Base-by-base conservation (phyloP, 495 filamentous ascomycete species). In the Talaromyces wortmannii region DNA sequence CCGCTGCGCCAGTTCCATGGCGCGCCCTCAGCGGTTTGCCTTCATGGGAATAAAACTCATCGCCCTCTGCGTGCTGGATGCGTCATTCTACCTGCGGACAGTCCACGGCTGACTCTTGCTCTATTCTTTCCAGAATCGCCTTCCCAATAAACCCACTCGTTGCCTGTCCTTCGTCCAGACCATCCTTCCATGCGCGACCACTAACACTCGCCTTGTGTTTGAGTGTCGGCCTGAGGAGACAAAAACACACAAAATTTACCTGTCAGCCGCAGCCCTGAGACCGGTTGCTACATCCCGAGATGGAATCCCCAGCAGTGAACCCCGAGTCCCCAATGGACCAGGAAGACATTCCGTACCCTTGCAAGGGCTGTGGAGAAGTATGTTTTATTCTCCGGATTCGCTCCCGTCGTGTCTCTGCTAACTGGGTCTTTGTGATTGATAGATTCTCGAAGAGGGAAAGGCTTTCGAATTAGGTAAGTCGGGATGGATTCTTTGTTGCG, bases 361-460 rank as follows among this genome's bases (percentile, higher is more conserved):
- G 94, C 78, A 97, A 97, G 80, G 94, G 92, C 44, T 98, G 94
- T 75, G 92, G 92, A 72, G 90, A 96, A 80, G 92, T 96, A 80
- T 59, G 76, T 57, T 57, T n/a, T 53, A 43, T 48, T 36, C 57
- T 49, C 36, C 49, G n/a, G 43, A 44, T 54, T 50, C 57, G 65
- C 55, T 65, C 53, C 15, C 36, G 31, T 52, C 42, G 54, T 48
- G 52, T 57, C 50, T 55, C 31, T 31, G 45, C 46, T 45, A 50
- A 52, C 56, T 40, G 42, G 46, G 60, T 57, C 55, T 48, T 43
- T 55, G 58, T 49, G 8, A 7, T 43, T 53, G 31, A 55, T 59
- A 95, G 92, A 95, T 97, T 55, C 78, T 98, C 5, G 94, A 98
- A 72, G 94, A 98, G 77, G 94, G 94, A 29, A 97, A 98, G 72